Base-by-base conservation (phyloP, 2,329 filamentous ascomycete species). In the Cadophora malorum region DNA sequence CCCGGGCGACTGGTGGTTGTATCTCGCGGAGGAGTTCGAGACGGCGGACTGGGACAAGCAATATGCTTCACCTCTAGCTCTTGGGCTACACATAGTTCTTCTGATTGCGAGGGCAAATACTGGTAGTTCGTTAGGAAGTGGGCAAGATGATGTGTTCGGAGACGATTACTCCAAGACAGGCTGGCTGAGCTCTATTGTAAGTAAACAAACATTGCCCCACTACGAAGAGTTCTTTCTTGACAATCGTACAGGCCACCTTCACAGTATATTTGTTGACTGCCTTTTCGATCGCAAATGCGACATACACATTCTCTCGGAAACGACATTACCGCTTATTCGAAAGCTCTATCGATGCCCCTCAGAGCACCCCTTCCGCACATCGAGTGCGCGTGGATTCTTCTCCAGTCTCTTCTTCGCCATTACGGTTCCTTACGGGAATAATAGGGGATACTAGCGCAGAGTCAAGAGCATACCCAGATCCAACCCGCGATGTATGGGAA, bases 281-380 rank as follows among this genome's bases (percentile, higher is more conserved):
- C 28, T 80, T 92, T 55, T 94, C 93, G n/a, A 77, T 86, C 49
- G 77, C 86, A 33, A 99, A 99, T 80, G 89, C 93, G 3, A 84
- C 90, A 76, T 95, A 94, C 79, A 92, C 94, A 33, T 91, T 97
- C 78, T 87, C 86, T 65, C 90, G 93, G 74, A 93, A 89, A 75
- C 90, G 94, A 69, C 89, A 92, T 75, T 99, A 99, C 81, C 90
- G 96, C 72, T 84, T 99, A 35, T 99, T 99, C 79, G 93, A 97
- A 80, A 90, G 89, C 70, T 88, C 90, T 47, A 91, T 98, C 70
- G 93, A 98, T 67, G 83, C 86, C 61, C 82, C 87, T 28, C 91
- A 91, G 4, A 84, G 87, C 23, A 98, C 96, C 0, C 91, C 94
- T 1, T 97, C 94, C 8, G 96, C 93, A 6, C 91, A 90, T 70